Conservation (phyloP, 768 basidiomycete genomes). For the Pleurotus sapidus region DNA sequence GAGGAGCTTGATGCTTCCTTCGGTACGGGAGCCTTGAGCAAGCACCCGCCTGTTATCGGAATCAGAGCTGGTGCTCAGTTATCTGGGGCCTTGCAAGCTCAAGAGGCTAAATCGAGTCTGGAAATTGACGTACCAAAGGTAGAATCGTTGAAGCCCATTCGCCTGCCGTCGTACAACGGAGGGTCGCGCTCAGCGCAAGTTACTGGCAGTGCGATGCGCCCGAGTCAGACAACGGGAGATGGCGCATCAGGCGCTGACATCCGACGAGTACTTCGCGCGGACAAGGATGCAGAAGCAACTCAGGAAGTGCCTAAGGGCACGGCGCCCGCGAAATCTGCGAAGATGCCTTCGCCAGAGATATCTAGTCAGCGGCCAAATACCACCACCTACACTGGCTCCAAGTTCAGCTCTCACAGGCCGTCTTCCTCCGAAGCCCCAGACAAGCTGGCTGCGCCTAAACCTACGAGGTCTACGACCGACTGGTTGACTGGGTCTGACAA, state of each 20-base stretch:
- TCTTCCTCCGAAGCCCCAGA: neutral
- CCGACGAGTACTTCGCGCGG: neutral
- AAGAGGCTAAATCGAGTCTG: conserved; percentile 9
- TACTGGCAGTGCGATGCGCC: conserved; percentile 52
- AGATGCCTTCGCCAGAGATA: neutral
- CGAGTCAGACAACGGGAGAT: conserved; percentile 17
- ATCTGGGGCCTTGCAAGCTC: conserved; percentile 8
- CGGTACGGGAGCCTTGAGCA: conserved; percentile 17
- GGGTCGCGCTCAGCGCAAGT: conserved; percentile 56
- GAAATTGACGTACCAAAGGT: conserved; percentile 3
- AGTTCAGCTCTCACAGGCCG: conserved; percentile 7
- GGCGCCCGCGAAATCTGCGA: neutral
- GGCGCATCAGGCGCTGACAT: neutral
- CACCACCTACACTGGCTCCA: conserved; percentile 26
- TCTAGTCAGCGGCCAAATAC: neutral
- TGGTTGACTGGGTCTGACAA: conserved; percentile 76
- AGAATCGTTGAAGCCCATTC: conserved; percentile 7
- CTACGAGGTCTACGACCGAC: conserved; percentile 38
- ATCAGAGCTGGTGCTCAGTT: neutral
- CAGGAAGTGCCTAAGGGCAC: neutral
- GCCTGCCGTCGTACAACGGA: conserved; percentile 20
- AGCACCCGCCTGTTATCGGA: conserved; percentile 7
- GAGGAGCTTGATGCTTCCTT: conserved; percentile 75
- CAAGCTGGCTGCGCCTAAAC: neutral
- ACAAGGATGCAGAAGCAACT: neutral